phyloP scores from a whole-genome alignment of 768 basidiomycete species.

The Suillus ampliporus region DNA sequence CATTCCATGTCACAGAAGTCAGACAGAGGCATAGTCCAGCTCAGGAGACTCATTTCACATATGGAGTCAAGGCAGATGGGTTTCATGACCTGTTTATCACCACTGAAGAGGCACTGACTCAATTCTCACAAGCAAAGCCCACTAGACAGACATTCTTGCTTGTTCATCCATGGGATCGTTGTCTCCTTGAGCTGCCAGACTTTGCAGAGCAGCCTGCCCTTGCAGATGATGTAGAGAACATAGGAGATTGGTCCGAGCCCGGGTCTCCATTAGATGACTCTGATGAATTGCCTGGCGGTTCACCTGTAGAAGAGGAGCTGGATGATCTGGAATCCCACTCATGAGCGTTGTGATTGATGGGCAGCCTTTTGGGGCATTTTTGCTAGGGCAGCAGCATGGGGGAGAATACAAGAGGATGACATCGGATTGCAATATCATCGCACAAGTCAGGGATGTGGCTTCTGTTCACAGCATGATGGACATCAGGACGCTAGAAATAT shows the following conservation, averaged over 20 bases:
- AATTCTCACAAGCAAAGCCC: background rate
- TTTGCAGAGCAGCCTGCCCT: background rate
- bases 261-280: background rate
- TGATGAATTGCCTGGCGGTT: no score
- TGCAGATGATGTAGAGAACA: background rate
- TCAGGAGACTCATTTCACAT: background rate
- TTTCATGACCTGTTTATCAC: no score
- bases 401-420: slow-evolving; percentile 24
- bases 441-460: slow-evolving; percentile 29
- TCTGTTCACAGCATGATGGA: background rate
- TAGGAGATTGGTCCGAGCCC: background rate
- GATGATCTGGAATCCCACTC: background rate
- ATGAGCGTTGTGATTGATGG: slow-evolving; percentile 10
- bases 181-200: background rate
- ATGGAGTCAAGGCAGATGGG: no score
- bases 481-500: background rate
- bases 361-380: slow-evolving; percentile 9
- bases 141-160: slow-evolving; percentile 6
- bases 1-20: no score
- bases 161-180: slow-evolving; percentile 20
- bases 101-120: background rate
- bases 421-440: slow-evolving; percentile 5
- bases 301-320: background rate
- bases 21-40: no score
- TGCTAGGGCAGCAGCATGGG: slow-evolving; percentile 34